phyloP scores from a whole-genome alignment of 2,329 filamentous ascomycete genomes.

The Fusarium metavorans region DNA sequence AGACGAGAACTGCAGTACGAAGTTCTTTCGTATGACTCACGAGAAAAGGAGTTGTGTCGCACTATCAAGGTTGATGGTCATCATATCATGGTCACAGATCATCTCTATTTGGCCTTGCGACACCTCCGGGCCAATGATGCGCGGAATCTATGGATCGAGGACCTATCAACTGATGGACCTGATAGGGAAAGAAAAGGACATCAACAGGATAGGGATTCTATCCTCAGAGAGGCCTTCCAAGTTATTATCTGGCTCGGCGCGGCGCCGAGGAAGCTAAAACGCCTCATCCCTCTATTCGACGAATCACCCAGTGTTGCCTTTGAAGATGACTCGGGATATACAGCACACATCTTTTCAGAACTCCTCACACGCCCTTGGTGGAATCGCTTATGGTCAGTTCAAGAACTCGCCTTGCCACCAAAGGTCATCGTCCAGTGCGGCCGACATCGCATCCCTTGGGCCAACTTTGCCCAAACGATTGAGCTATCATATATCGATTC shows the following conservation, averaged over 20 bases:
- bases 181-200: rapidly evolving
- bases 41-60: not conserved
- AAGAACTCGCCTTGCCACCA: not conserved
- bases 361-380: not conserved
- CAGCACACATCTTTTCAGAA: not conserved
- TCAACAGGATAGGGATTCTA: not conserved
- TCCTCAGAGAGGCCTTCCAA: not conserved
- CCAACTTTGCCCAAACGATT: not conserved
- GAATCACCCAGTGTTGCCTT: not conserved
- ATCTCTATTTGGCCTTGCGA: not conserved
- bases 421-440: not conserved
- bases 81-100: not conserved
- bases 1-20: not conserved
- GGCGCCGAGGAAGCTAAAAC: not conserved
- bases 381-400: not conserved
- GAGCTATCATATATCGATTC: not conserved
- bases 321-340: not conserved
- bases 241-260: not conserved
- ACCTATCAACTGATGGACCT: not conserved
- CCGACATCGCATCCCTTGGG: not conserved
- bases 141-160: not conserved
- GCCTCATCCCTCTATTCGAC: not conserved
- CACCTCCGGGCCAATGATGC: not conserved
- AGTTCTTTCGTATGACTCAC: not conserved
- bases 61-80: not conserved